Conservation (phyloP, 2,329 filamentous ascomycete species). For the Xylaria sp. region DNA sequence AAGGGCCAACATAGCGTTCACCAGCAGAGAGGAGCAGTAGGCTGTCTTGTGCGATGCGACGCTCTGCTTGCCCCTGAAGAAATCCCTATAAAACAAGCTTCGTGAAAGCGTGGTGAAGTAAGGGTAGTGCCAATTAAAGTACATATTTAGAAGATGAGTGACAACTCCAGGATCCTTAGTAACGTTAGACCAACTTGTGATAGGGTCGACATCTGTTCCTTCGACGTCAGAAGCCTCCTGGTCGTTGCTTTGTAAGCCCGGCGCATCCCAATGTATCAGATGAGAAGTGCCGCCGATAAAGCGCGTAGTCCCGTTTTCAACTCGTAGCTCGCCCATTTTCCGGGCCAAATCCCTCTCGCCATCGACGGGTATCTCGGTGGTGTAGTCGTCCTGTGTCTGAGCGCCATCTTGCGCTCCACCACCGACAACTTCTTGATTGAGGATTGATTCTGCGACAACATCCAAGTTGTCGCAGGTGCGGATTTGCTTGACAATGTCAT, state of each 20-base stretch:
- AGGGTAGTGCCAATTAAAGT: slow-evolving; percentile 97
- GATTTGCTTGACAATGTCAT: slow-evolving; percentile 83
- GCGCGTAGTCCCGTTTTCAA: slow-evolving; percentile 87
- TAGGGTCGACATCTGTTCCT: slow-evolving; percentile 70
- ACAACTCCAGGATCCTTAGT: slow-evolving; percentile 83
- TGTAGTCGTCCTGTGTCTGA: slow-evolving; percentile 56
- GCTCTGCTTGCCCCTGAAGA: slow-evolving; percentile 73
- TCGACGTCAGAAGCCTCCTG: slow-evolving; percentile 59
- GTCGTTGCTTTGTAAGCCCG: slow-evolving; percentile 53
- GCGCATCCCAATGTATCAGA: slow-evolving; percentile 79
- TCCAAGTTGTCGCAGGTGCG: slow-evolving; percentile 81
- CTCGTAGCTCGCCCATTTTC: slow-evolving; percentile 89
- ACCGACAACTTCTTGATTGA: slow-evolving; percentile 55
- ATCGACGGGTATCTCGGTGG: slow-evolving; percentile 56
- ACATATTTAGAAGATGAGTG: slow-evolving; percentile 92
- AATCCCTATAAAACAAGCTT: slow-evolving; percentile 86
- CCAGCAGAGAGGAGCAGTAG: slow-evolving; percentile 88
- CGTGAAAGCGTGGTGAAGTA: slow-evolving; percentile 94
- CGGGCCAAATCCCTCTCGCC: slow-evolving; percentile 85
- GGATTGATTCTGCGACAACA: slow-evolving; percentile 63
- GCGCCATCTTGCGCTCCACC: slow-evolving; percentile 53
- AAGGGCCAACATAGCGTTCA: slow-evolving; percentile 92
- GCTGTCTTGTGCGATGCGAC: slow-evolving; percentile 64
- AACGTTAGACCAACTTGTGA: slow-evolving; percentile 88
- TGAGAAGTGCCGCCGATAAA: slow-evolving; percentile 97